phyloP scores from a whole-genome alignment of 441 rosid species.

The Kokia cookei region DNA sequence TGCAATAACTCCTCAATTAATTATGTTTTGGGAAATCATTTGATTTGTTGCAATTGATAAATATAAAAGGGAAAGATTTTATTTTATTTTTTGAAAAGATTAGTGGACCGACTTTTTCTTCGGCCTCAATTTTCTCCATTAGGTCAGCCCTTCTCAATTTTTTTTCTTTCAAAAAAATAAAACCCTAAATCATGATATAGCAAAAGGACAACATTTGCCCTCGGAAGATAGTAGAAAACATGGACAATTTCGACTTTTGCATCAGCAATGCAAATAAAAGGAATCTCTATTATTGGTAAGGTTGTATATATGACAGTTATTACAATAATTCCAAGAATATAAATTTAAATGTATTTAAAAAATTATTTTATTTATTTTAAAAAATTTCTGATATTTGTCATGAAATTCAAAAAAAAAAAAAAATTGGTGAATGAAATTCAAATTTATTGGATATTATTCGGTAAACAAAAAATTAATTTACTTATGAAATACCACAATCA shows the following conservation, averaged over 20 bases:
- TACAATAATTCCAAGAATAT: too few relatives aligned
- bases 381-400: too few relatives aligned
- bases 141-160: background rate
- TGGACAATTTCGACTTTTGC: background rate
- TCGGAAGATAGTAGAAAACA: background rate
- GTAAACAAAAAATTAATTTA: too few relatives aligned
- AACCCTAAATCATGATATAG: conserved; percentile 8
- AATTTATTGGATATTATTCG: too few relatives aligned
- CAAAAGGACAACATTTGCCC: conserved; percentile 4
- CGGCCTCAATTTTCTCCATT: background rate
- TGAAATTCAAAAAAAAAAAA: too few relatives aligned
- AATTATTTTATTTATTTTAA: too few relatives aligned
- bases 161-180: background rate
- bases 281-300: background rate
- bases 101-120: background rate
- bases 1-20: background rate
- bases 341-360: too few relatives aligned
- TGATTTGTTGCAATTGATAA: background rate
- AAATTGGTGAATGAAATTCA: too few relatives aligned
- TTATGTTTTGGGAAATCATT: background rate
- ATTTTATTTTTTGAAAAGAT: background rate
- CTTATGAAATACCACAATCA: too few relatives aligned
- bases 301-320: background rate
- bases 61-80: background rate
- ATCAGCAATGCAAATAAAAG: background rate